These are phyloP conservation scores for Sporothrix luriei DNA, from an alignment of 2,329 filamentous ascomycete species.

Conservation along the genomic window DNA sequence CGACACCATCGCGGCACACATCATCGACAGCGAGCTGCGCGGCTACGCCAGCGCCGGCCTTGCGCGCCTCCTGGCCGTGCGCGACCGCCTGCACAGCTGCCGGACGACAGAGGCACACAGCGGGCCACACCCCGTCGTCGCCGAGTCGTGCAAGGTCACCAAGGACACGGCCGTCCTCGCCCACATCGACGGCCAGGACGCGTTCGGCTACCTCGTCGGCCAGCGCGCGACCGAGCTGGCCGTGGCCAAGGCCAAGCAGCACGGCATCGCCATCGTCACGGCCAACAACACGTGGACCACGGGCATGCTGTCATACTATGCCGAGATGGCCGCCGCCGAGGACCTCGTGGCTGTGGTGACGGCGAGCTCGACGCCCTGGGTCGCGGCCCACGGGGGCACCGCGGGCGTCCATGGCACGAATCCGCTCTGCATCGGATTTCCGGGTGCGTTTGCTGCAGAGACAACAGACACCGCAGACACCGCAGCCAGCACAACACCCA, in stretches of 20 bases:
- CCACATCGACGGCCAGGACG: conserved; percentile 11
- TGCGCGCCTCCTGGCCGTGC: not conserved
- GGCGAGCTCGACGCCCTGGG: conserved; percentile 9
- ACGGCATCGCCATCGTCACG: conserved; percentile 9
- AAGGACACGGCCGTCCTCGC: conserved; percentile 4
- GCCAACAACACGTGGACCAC: conserved; percentile 18
- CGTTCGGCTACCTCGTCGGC: conserved; percentile 2
- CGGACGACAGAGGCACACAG: not conserved
- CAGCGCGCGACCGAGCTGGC: conserved; percentile 9
- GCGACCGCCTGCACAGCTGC: not conserved
- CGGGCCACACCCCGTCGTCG: not conserved
- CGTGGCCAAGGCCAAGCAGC: not conserved
- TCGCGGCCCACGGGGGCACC: not conserved
- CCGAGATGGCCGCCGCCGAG: not conserved
- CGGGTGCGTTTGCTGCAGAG: not conserved
- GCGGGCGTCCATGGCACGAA: conserved; percentile 1
- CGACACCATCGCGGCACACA: not conserved
- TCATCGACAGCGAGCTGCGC: conserved; percentile 13
- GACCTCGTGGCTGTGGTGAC: not conserved
- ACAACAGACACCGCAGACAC: too few relatives aligned
- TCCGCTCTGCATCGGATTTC: not conserved
- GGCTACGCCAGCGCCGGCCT: not conserved
- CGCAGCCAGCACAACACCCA: not conserved
- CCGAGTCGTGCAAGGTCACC: not conserved
- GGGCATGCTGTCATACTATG: conserved; percentile 21